Percentiles rank a stretch among this genome's conserved stretches.
These are phyloP conservation scores for Neurospora sp. DNA, from an alignment of 495 filamentous ascomycete species.

Conservation along the genomic window DNA sequence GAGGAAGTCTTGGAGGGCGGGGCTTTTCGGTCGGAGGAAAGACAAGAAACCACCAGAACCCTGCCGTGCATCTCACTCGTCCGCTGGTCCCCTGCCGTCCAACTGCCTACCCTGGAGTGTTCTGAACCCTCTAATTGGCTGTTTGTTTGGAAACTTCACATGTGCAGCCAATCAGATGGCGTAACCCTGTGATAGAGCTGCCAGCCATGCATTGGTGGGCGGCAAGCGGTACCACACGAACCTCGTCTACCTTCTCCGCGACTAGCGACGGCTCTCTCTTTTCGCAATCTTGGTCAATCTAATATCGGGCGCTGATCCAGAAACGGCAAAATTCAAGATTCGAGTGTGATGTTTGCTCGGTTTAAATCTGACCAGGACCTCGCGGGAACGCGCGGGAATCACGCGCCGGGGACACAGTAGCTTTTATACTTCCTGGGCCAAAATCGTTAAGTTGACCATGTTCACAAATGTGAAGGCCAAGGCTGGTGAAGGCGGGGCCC, in stretches of 20 bases:
- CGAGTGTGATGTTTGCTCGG: neutral
- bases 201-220: conserved; percentile 25
- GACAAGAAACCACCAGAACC: neutral
- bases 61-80: neutral
- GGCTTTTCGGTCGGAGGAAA: neutral
- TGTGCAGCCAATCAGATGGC: conserved; percentile 19
- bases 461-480: neutral
- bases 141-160: conserved; percentile 6
- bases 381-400: neutral
- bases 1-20: neutral
- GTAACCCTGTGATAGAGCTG: conserved; percentile 24
- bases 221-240: conserved; percentile 23
- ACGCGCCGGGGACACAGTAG: neutral
- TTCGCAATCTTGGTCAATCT: neutral
- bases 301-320: neutral
- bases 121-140: neutral
- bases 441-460: neutral
- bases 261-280: neutral
- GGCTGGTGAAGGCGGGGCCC: neutral
- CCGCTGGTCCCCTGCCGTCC: conserved; percentile 7
- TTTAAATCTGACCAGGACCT: neutral
- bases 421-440: neutral
- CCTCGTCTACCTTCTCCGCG: neutral
- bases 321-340: neutral
- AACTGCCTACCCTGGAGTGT: conserved; percentile 12